Evolutionary conservation across 805 yeast genomes (phyloP).

Genomic region (Spathaspora sp.): DNA sequence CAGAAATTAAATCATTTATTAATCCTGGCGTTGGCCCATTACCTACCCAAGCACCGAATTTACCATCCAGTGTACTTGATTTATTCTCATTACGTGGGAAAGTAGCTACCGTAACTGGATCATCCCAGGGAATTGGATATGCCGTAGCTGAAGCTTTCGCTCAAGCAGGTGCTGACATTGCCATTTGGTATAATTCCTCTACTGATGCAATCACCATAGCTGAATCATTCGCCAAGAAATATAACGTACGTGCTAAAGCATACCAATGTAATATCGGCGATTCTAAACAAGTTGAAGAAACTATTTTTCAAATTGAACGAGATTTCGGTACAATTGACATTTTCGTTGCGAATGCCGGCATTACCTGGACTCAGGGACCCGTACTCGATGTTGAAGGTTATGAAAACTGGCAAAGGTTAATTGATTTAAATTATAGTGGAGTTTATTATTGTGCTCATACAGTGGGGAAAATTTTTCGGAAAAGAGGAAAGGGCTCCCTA

Average conservation of each 20-base stretch:
- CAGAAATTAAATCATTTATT: conserved; percentile 12
- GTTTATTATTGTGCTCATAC: conserved; percentile 76
- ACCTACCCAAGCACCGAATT: conserved; percentile 53
- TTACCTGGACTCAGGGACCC: conserved; percentile 44
- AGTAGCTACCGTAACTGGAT: conserved; percentile 35
- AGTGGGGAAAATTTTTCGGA: conserved; percentile 68
- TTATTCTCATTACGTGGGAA: conserved; percentile 28
- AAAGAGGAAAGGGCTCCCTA: conserved; percentile 64
- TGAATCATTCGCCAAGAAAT: conserved; percentile 34
- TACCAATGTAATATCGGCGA: conserved; percentile 37
- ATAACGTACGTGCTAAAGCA: conserved; percentile 61
- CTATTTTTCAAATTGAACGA: conserved; percentile 26
- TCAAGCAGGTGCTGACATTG: conserved; percentile 37
- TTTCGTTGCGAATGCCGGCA: conserved; percentile 46
- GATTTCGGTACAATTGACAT: conserved; percentile 38
- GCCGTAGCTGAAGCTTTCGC: conserved; percentile 34
- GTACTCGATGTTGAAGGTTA: conserved; percentile 41
- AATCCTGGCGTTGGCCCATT: conserved; percentile 34
- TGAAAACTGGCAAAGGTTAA: conserved; percentile 63
- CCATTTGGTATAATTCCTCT: conserved; percentile 38
- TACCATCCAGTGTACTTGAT: conserved; percentile 24
- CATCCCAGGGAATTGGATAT: conserved; percentile 36
- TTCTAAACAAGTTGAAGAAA: conserved; percentile 30
- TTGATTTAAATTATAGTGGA: conserved; percentile 75
- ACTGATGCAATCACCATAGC: conserved; percentile 37